These are phyloP conservation scores for Apiotrichum brassicae DNA, from an alignment of 1,284 basidiomycete species.

Conservation along the genomic window DNA sequence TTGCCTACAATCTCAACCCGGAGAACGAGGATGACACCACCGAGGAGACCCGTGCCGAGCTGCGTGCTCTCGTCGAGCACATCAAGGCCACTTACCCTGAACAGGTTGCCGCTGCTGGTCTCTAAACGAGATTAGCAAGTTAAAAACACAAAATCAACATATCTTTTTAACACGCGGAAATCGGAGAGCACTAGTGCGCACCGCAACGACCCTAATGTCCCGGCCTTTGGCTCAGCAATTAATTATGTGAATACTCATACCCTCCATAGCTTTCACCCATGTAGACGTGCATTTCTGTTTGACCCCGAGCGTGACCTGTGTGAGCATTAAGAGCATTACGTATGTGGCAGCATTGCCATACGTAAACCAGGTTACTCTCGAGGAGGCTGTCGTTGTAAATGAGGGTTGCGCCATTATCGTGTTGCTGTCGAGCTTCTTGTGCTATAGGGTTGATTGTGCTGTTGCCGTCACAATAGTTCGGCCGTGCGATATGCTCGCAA, in stretches of 20 bases:
- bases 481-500: too few species aligned
- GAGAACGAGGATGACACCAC: constrained; percentile 64
- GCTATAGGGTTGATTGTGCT: too few species aligned
- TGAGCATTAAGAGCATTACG: not conserved
- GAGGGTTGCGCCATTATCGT: too few species aligned
- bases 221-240: constrained; percentile 6
- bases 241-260: constrained; percentile 15
- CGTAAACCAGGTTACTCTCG: too few species aligned
- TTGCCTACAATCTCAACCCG: constrained; percentile 77
- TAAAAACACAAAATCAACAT: not conserved
- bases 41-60: constrained; percentile 65
- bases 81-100: constrained; percentile 53
- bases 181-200: not conserved
- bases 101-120: constrained; percentile 43
- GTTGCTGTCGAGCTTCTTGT: too few species aligned
- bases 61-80: constrained; percentile 68
- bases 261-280: constrained; percentile 18
- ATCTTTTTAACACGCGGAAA: not conserved
- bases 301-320: too few species aligned
- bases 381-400: too few species aligned
- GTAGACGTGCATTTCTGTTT: constrained; percentile 19
- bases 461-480: too few species aligned
- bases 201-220: constrained; percentile 15
- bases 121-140: constrained; percentile 14
- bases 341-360: too few species aligned